phyloP scores from a whole-genome alignment of 2,329 filamentous ascomycete genomes.

The Kalaharituber pfeilii region DNA sequence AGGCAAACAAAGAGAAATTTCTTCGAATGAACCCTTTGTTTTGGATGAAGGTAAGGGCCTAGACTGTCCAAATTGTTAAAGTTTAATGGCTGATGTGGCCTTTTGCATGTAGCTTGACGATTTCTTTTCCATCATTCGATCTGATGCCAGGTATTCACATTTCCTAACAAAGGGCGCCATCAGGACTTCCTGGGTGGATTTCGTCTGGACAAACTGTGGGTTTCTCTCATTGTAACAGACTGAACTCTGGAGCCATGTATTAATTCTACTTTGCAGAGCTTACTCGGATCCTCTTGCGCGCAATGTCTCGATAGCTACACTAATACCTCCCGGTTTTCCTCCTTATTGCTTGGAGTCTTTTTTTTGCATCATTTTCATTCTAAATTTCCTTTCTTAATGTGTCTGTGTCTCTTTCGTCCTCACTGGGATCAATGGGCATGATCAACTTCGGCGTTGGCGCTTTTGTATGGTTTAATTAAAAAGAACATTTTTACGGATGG shows the following conservation, averaged over 20 bases:
- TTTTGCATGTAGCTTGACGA: constrained; percentile 14
- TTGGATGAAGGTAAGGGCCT: constrained; percentile 16
- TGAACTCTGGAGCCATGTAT: too few species aligned
- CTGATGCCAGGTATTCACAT: constrained; percentile 8
- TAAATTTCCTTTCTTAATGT: background rate
- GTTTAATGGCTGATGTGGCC: background rate
- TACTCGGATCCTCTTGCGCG: too few species aligned
- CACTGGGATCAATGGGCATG: background rate
- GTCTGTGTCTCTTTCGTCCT: background rate
- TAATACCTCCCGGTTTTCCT: too few species aligned
- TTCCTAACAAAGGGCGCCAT: constrained; percentile 1
- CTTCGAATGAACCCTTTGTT: constrained; percentile 16
- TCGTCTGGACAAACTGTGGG: background rate
- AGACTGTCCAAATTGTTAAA: too few species aligned
- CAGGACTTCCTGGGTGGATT: background rate
- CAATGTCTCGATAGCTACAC: too few species aligned
- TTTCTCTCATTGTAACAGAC: background rate
- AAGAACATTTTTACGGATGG: background rate
- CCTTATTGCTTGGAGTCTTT: too few species aligned
- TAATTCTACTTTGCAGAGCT: too few species aligned
- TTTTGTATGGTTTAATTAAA: background rate
- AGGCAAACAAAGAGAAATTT: constrained; percentile 15
- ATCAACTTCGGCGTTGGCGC: background rate
- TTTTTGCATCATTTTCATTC: background rate
- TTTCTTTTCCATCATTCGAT: constrained; percentile 11